phyloP scores from a whole-genome alignment of 352 stramenopile genomes.

The Phytophthora sojae region DNA sequence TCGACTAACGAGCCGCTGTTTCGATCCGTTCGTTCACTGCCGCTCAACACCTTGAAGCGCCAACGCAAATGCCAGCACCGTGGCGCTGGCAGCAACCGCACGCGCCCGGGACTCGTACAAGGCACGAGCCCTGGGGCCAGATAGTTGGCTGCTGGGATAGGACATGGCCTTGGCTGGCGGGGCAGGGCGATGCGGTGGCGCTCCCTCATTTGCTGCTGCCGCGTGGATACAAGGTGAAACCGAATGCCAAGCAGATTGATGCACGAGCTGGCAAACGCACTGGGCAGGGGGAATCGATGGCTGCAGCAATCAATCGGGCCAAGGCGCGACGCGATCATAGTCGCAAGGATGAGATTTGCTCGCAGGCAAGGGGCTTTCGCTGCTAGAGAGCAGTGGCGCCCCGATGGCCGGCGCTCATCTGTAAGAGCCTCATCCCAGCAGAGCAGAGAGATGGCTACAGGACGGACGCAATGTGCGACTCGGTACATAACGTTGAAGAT shows the following conservation, averaged over 20 bases:
- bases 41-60: background rate
- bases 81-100: background rate
- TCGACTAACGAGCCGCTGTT: conserved; percentile 9
- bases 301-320: conserved; percentile 12
- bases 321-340: conserved; percentile 4
- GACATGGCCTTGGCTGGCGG: conserved; percentile 13
- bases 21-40: conserved; percentile 10
- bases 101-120: background rate
- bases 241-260: background rate
- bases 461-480: background rate
- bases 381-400: background rate
- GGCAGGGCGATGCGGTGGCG: conserved; percentile 1
- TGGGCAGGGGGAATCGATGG: background rate
- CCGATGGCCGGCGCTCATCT: background rate
- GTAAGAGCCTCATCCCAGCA: background rate
- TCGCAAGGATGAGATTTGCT: conserved; percentile 2
- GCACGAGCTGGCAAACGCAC: background rate
- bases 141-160: conserved; percentile 21
- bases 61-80: background rate
- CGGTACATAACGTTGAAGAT: conserved; percentile 1
- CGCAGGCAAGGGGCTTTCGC: background rate
- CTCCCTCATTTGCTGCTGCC: conserved; percentile 8
- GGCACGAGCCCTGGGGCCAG: conserved; percentile 12
- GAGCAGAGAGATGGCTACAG: background rate
- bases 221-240: conserved; percentile 21